Percentiles rank a stretch among this genome's conserved stretches.
These are phyloP conservation scores for Quercus dentata DNA, from an alignment of 306 rosid species.

Conservation along the genomic window DNA sequence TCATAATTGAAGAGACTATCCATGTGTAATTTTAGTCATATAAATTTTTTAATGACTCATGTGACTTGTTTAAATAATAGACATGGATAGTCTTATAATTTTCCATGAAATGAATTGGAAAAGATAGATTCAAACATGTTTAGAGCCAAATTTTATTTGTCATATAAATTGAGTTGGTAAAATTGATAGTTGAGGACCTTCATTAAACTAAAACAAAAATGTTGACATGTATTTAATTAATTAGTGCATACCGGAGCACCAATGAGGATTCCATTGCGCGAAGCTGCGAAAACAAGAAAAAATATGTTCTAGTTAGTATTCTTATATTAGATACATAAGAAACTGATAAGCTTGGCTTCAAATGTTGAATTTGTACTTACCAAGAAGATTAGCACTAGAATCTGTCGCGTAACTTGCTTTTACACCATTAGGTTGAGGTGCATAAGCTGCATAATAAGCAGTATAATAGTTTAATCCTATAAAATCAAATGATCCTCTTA, in stretches of 20 bases:
- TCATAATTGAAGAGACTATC: too few relatives aligned
- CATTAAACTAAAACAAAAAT: too few relatives aligned
- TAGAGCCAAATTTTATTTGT: too few relatives aligned
- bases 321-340: background rate
- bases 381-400: conserved; percentile 19
- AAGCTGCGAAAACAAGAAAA: conserved; percentile 15
- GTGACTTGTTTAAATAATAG: too few relatives aligned
- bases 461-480: conserved; percentile 64
- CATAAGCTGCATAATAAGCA: conserved; percentile 33
- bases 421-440: conserved; percentile 12
- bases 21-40: too few relatives aligned
- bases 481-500: conserved; percentile 57
- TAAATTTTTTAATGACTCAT: too few relatives aligned
- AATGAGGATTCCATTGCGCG: conserved; percentile 38
- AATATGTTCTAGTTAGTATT: background rate
- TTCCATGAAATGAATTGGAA: too few relatives aligned
- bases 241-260: conserved; percentile 44
- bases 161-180: too few relatives aligned
- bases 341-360: background rate
- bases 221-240: too few relatives aligned
- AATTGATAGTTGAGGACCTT: too few relatives aligned
- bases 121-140: too few relatives aligned
- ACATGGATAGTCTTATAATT: too few relatives aligned
- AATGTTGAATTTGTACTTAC: conserved; percentile 17
- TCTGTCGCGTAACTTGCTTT: conserved; percentile 32